phyloP scores from a whole-genome alignment of 352 stramenopile species.

The Phytophthora cryptogea region DNA sequence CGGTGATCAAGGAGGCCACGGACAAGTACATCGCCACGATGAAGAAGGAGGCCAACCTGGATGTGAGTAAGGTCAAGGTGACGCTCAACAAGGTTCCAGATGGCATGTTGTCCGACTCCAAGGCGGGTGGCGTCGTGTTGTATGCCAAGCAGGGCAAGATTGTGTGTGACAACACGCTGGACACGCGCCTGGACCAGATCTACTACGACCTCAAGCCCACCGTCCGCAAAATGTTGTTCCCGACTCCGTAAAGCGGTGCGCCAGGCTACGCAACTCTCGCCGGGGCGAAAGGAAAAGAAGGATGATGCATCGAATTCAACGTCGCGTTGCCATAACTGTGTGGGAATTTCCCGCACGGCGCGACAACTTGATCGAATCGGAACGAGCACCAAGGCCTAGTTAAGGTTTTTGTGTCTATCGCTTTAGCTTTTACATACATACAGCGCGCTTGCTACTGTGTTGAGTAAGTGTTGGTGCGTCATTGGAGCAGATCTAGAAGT shows the following conservation, averaged over 20 bases:
- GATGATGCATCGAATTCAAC: slow-evolving; percentile 16
- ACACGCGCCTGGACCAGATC: slow-evolving; percentile 84
- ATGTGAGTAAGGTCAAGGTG: slow-evolving; percentile 91
- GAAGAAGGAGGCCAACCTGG: slow-evolving; percentile 91
- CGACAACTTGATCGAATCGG: slow-evolving; percentile 3
- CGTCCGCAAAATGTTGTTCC: slow-evolving; percentile 83
- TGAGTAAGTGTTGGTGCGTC: neutral
- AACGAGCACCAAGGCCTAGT: slow-evolving; percentile 23
- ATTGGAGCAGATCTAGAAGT: slow-evolving; percentile 22
- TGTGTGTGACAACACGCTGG: slow-evolving; percentile 98
- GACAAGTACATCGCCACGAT: slow-evolving; percentile 87
- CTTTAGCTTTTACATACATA: slow-evolving; percentile 17
- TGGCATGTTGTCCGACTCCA: slow-evolving; percentile 83
- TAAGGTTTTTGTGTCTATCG: slow-evolving; percentile 23
- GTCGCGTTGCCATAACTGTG: neutral
- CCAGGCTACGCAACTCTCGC: slow-evolving; percentile 2
- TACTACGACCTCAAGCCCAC: slow-evolving; percentile 86
- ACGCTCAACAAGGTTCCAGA: slow-evolving; percentile 87
- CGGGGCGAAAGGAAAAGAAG: neutral
- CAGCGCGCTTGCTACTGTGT: slow-evolving; percentile 10
- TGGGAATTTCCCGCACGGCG: slow-evolving; percentile 1
- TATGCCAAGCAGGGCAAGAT: slow-evolving; percentile 95
- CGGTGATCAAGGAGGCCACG: slow-evolving; percentile 84
- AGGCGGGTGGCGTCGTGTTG: slow-evolving; percentile 85
- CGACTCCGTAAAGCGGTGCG: slow-evolving; percentile 40